These are phyloP conservation scores for Tulasnella calospora DNA, from an alignment of 768 basidiomycete genomes.

Conservation along the genomic window DNA sequence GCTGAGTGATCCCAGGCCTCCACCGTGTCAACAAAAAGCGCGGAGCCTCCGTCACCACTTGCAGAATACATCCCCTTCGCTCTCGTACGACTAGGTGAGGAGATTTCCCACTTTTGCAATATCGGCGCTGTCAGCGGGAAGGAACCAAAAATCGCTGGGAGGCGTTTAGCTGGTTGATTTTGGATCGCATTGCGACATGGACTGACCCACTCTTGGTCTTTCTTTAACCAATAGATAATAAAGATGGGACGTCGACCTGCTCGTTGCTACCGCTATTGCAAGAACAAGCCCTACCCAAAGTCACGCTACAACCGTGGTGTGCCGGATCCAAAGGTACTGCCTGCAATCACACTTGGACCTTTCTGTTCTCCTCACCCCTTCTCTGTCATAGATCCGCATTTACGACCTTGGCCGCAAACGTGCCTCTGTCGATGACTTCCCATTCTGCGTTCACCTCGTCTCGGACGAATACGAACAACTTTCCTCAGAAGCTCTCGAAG, in stretches of 20 bases:
- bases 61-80: not conserved
- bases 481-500: slow-evolving; percentile 92
- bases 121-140: not conserved
- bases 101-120: not conserved
- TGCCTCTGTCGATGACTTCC: slow-evolving; percentile 96
- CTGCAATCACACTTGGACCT: not conserved
- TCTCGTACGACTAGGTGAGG: not conserved
- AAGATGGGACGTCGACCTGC: slow-evolving; percentile 95
- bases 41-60: slow-evolving; percentile 1
- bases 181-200: not conserved
- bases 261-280: slow-evolving; percentile 98
- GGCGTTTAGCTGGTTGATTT: not conserved
- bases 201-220: not conserved
- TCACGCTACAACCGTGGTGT: slow-evolving; percentile 98
- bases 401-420: slow-evolving; percentile 95
- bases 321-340: slow-evolving; percentile 77
- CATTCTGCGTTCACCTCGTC: slow-evolving; percentile 92
- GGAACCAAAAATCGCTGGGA: not conserved
- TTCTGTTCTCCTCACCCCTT: not conserved
- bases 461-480: slow-evolving; percentile 98
- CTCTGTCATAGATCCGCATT: slow-evolving; percentile 71
- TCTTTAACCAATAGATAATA: slow-evolving; percentile 28
- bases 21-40: slow-evolving; percentile 11
- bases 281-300: slow-evolving; percentile 98
- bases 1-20: slow-evolving; percentile 11